Evolutionary conservation across 768 basidiomycete genomes (phyloP).

Genomic region (Mycena venus): DNA sequence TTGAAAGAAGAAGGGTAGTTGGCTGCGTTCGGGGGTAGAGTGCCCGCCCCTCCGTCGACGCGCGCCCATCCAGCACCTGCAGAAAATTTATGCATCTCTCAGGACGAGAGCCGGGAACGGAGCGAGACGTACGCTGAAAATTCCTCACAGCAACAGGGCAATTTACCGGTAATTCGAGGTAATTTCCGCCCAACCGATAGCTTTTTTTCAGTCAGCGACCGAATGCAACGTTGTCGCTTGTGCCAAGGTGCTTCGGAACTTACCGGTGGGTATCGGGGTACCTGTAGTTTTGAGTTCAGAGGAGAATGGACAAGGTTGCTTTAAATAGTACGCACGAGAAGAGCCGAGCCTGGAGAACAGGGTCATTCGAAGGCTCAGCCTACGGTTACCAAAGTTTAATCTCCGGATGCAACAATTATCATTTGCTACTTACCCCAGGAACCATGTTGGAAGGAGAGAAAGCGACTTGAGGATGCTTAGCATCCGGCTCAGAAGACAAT

Average conservation of each 20-base stretch:
- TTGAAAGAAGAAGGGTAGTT: constrained; percentile 33
- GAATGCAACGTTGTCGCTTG: too few relatives aligned
- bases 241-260: too few relatives aligned
- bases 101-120: neutral
- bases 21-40: constrained; percentile 9
- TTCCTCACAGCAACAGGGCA: constrained; percentile 29
- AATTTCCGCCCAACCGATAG: constrained; percentile 32
- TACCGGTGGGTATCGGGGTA: constrained; percentile 26
- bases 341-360: constrained; percentile 31
- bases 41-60: constrained; percentile 29
- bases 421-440: constrained; percentile 21
- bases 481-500: neutral
- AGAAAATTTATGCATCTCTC: neutral
- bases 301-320: neutral
- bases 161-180: constrained; percentile 29
- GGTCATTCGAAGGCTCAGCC: constrained; percentile 35
- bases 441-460: constrained; percentile 32
- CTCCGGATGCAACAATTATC: neutral
- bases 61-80: constrained; percentile 34
- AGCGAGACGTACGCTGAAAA: constrained; percentile 26
- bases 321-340: constrained; percentile 11
- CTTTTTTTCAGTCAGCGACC: too few relatives aligned
- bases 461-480: neutral
- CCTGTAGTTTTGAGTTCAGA: neutral
- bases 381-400: neutral